phyloP scores from a whole-genome alignment of 2,329 filamentous ascomycete genomes.

The Stachybotrys chlorohalonatus region DNA sequence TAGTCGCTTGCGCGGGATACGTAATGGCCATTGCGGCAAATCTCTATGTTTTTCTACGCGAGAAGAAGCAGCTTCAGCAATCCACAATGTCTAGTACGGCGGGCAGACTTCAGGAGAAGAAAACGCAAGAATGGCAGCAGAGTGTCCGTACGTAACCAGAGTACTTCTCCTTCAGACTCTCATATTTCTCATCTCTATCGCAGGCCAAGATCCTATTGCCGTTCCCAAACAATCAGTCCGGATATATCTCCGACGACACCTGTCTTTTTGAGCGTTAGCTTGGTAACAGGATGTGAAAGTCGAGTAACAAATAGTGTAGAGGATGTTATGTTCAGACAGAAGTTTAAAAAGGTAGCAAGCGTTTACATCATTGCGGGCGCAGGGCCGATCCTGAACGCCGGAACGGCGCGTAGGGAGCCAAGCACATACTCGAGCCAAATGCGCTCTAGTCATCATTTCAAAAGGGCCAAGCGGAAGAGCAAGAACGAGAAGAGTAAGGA shows the following conservation, averaged over 20 bases:
- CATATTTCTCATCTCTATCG: constrained; percentile 83
- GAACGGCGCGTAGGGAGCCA: constrained; percentile 59
- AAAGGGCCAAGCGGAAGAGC: constrained; percentile 10
- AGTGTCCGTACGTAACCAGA: constrained; percentile 63
- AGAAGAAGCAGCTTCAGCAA: constrained; percentile 37
- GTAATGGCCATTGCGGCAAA: constrained; percentile 88
- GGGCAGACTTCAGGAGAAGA: constrained; percentile 9
- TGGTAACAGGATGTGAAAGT: neutral
- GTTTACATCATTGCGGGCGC: constrained; percentile 94
- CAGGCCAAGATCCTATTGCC: constrained; percentile 77
- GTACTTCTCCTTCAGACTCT: constrained; percentile 73
- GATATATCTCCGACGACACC: constrained; percentile 1
- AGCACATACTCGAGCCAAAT: constrained; percentile 99
- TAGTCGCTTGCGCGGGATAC: constrained; percentile 96
- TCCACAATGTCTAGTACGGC: no score
- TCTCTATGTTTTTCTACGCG: constrained; percentile 64
- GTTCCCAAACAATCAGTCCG: constrained; percentile 16
- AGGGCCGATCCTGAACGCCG: constrained; percentile 53
- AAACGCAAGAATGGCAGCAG: constrained; percentile 16
- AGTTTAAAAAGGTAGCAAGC: constrained; percentile 86
- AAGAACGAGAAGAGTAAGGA: constrained; percentile 6
- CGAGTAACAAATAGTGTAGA: constrained; percentile 1
- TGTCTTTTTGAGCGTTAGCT: constrained; percentile 1
- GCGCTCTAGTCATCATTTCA: constrained; percentile 99
- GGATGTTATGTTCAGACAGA: constrained; percentile 65